A percentile compares a stretch with the other conserved stretches of the same genome.
phyloP scores from a whole-genome alignment of 2,329 filamentous ascomycete genomes.

The Ceratocystis papillata region DNA sequence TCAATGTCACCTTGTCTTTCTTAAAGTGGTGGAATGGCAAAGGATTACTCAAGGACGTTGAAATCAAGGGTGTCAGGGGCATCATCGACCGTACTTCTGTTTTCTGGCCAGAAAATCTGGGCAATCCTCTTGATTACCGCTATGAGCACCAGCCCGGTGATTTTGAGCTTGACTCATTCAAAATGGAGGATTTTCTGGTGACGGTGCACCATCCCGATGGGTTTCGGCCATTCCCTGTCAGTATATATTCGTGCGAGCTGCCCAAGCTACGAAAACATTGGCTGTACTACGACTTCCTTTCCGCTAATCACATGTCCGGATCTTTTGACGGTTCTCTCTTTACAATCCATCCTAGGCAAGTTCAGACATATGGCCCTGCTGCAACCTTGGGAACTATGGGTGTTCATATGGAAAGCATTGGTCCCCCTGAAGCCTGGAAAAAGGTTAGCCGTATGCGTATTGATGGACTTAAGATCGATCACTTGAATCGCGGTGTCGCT shows the following conservation, averaged over 20 bases:
- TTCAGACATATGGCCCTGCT: conserved; percentile 40
- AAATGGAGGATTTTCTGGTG: conserved; percentile 82
- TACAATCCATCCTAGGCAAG: conserved; percentile 88
- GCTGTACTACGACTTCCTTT: conserved; percentile 95
- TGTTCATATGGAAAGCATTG: conserved; percentile 42
- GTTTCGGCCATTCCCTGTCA: conserved; percentile 91
- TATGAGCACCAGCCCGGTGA: conserved; percentile 83
- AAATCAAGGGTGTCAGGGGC: conserved; percentile 84
- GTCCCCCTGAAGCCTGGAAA: conserved; percentile 65
- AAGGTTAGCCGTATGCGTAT: conserved; percentile 89
- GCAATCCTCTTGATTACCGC: conserved; percentile 77
- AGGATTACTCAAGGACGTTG: conserved; percentile 79
- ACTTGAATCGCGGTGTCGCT: conserved; percentile 83
- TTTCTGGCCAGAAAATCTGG: conserved; percentile 49
- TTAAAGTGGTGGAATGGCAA: conserved; percentile 99
- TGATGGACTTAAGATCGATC: conserved; percentile 87
- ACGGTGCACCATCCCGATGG: conserved; percentile 81
- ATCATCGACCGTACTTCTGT: conserved; percentile 85
- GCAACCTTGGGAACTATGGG: conserved; percentile 22
- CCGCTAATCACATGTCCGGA: conserved; percentile 90
- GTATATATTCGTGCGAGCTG: conserved; percentile 90
- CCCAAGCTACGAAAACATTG: conserved; percentile 89
- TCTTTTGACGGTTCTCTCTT: conserved; percentile 93
- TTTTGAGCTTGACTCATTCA: conserved; percentile 95
- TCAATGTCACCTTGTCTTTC: conserved; percentile 94